phyloP scores from a whole-genome alignment of 192 early-diverging fungal genomes.

The Chytriomyces sp. region DNA sequence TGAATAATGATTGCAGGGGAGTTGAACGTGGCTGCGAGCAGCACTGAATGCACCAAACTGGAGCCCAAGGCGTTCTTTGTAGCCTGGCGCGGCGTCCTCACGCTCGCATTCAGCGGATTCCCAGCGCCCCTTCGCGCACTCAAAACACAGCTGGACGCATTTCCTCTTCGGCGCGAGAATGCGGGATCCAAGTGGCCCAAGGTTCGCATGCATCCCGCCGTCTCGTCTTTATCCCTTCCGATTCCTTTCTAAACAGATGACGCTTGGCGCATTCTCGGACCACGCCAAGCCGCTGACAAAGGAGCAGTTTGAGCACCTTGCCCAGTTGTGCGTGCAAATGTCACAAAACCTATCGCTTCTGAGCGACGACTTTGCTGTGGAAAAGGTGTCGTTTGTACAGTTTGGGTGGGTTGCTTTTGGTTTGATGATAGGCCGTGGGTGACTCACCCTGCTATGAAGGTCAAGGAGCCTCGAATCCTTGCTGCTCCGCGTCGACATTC shows the following conservation, averaged over 20 bases:
- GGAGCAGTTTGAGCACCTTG: background rate
- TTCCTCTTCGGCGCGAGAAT: constrained; percentile 3
- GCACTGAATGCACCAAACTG: background rate
- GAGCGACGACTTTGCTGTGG: constrained; percentile 3
- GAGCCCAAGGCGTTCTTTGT: constrained; percentile 23
- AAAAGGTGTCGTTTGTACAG: constrained; percentile 5
- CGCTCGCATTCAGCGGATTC: constrained; percentile 20
- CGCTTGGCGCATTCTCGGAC: background rate
- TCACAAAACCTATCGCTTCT: constrained; percentile 6
- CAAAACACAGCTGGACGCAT: background rate
- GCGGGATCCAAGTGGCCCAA: constrained; percentile 24
- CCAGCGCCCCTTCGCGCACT: constrained; percentile 18
- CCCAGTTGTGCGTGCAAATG: constrained; percentile 10
- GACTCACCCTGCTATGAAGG: no score
- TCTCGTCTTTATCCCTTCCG: no score
- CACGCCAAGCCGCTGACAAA: constrained; percentile 6
- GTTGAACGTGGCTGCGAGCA: no score
- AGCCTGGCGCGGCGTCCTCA: constrained; percentile 25
- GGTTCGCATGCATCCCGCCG: background rate
- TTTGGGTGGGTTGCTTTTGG: no score
- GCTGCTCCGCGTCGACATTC: constrained; percentile 2
- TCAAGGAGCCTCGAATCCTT: background rate
- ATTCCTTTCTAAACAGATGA: constrained; percentile 16
- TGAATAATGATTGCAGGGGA: no score
- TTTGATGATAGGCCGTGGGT: no score